Conservation (phyloP, 805 yeast species). For the Candida insectorum region DNA sequence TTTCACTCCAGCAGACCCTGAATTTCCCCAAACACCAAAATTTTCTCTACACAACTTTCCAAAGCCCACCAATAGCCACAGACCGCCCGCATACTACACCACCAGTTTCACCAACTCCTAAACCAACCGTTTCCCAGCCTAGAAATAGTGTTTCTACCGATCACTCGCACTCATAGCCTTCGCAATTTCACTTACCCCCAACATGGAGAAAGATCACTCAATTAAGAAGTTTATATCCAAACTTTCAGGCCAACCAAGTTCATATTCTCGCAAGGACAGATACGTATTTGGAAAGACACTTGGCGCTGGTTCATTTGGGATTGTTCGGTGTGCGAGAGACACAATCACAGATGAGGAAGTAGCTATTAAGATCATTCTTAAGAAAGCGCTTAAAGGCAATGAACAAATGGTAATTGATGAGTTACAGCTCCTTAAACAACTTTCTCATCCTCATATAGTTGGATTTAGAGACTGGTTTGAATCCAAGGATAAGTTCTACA, state of each 20-base stretch:
- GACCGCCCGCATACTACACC: too few species aligned
- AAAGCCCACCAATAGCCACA: too few species aligned
- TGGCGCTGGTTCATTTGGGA: constrained; percentile 96
- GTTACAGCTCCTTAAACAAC: constrained; percentile 59
- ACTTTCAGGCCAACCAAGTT: constrained; percentile 68
- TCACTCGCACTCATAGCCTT: too few species aligned
- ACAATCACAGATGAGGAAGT: constrained; percentile 58
- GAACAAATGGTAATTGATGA: constrained; percentile 80
- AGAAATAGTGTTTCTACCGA: too few species aligned
- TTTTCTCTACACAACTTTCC: too few species aligned
- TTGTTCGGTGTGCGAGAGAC: constrained; percentile 73
- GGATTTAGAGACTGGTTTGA: constrained; percentile 91
- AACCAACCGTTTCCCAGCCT: too few species aligned
- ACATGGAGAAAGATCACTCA: constrained; percentile 10
- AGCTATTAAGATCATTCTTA: constrained; percentile 85
- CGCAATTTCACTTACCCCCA: too few species aligned
- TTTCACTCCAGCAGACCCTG: too few species aligned
- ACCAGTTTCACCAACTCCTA: too few species aligned
- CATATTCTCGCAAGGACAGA: constrained; percentile 60
- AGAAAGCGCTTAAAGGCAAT: constrained; percentile 78
- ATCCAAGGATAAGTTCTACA: constrained; percentile 84
- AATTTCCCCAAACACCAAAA: too few species aligned
- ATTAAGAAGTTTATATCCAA: constrained; percentile 46
- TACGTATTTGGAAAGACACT: constrained; percentile 79
- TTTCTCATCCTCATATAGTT: constrained; percentile 85